Evolutionary conservation across 441 rosid genomes (phyloP), one percentile per base, ranked within the genome.

Genomic region (Populus tomentosa): DNA sequence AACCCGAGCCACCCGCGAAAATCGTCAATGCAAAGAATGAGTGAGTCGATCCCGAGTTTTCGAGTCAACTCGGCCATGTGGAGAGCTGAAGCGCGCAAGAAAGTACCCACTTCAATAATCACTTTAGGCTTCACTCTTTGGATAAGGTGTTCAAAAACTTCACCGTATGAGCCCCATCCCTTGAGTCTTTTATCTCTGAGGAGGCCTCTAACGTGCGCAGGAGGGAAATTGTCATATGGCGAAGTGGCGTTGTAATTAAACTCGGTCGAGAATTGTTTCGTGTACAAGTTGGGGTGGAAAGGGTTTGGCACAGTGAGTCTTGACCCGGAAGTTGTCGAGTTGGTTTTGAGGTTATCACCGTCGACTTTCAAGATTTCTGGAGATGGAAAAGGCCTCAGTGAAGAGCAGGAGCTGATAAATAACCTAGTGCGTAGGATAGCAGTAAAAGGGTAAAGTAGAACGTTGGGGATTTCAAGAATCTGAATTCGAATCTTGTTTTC

Each of bases 1-100:
- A 91, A 91, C 28, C 90, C 92, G 6, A 94, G 89, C 94, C 96
- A 91, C 6, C 94, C 92, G 21, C 94, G 91, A 33, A 90, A 90
- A 21, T 91, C 94, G 81, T 91, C 94, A 14, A 90, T 72, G 80
- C 94, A 88, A 16, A 91, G 83, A 24, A 91, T 88, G 82, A 79
- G 86, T 21, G 96, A 80, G 50, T 80, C 73, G 13, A 90, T 84
- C 1, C 90, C 87, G 38, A 85, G 87, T 40, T 79, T 76, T 68
- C 86, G 91, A 59, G 91, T 87, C 80, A 91, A 80, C 56, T 90
- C 82, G 26, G 88, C 89, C 96, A 91, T 91, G 85, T 90, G 92
- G 10, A 32, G 33, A 32, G 33, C 33, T 32, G 33, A 0, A 32
- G 33, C 33, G 33, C 33, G 6, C 33, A 32, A 32, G 33, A 91